Evolutionary conservation across 2,329 filamentous ascomycete species (phyloP), one percentile per base, ranked within the genome.

Genomic region (Aspergillus viridinutans): DNA sequence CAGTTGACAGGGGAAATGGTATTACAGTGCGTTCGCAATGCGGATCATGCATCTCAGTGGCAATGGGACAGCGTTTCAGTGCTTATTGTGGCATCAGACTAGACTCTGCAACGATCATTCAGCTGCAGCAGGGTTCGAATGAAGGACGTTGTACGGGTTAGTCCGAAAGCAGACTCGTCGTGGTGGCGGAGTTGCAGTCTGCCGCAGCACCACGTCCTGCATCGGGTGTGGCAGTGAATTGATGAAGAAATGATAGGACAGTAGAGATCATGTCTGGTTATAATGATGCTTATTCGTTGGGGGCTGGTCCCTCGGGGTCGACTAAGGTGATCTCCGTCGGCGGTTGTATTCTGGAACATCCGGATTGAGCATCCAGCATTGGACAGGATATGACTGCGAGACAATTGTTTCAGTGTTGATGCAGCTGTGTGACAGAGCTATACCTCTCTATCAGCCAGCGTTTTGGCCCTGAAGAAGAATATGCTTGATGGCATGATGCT

Each of bases 101-200:
- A 21, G 4, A 20, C 8, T 21, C 8, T 45, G 21, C 9, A 43
- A 23, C 20, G 20, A 45, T 45, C n/a, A 21, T 45, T 21, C 42
- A 23, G 42, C 42, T 45, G 20, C 42, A 45, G 3, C 23, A 8
- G 42, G 42, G 21, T 45, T 12, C 8, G 42, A 10, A 45, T 14
- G 10, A 23, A 6, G 20, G 42, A 45, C 12, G 21, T 14, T 20
- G 42, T 20, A 45, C n/a, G 6, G 43, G 10, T 25, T 23, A 21
- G 12, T 7, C 10, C 8, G 21, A 23, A 7, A 26, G 21, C 9
- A 14, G 20, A 14, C 23, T 17, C 3, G 20, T 38, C 21, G 50
- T 52, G 35, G 50, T 52, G 50, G 50, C 50, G 29, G 50, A 52
- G 50, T 42, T 52, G 32, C 29, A 40, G 20, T 14, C 12, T 47